A percentile compares a stretch with the other conserved stretches of the same genome.
Evolutionary conservation across 2,329 filamentous ascomycete species (phyloP).

Genomic region (Trichoderma guizhouense): DNA sequence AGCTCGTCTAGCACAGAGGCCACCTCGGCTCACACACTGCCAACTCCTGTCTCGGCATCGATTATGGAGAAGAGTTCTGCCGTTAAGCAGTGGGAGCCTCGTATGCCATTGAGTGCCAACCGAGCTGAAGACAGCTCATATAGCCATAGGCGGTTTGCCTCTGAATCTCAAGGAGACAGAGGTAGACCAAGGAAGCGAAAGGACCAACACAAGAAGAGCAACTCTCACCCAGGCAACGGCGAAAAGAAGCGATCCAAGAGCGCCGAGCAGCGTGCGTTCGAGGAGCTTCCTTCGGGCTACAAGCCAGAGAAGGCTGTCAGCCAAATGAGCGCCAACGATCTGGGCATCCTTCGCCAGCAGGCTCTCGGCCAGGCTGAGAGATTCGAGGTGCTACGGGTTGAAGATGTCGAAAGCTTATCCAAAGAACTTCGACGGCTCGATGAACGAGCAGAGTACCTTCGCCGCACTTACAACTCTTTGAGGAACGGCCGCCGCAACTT

Average conservation of each 20-base stretch:
- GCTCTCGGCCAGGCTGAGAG: constrained; percentile 59
- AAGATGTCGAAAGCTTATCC: constrained; percentile 64
- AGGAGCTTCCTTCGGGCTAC: constrained; percentile 58
- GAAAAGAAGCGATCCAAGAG: constrained; percentile 46
- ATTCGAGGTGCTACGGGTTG: constrained; percentile 61
- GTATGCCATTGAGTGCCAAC: constrained; percentile 2
- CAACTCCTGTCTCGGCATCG: constrained; percentile 51
- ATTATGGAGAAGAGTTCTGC: constrained; percentile 41
- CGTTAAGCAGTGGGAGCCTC: constrained; percentile 44
- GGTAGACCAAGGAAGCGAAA: constrained; percentile 56
- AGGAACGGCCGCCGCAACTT: constrained; percentile 73
- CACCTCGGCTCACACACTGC: constrained; percentile 39
- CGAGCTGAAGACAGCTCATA: constrained; percentile 9
- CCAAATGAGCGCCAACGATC: constrained; percentile 47
- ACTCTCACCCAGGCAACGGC: constrained; percentile 35
- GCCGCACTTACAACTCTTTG: constrained; percentile 71
- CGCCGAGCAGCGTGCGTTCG: constrained; percentile 56
- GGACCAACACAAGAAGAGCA: constrained; percentile 41
- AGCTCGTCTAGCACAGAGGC: constrained; percentile 41
- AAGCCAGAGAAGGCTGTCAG: constrained; percentile 50
- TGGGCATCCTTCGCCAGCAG: constrained; percentile 54
- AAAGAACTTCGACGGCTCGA: constrained; percentile 74
- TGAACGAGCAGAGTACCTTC: constrained; percentile 73
- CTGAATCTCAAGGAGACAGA: constrained; percentile 57
- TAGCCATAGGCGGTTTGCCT: constrained; percentile 51